These are phyloP conservation scores for Inosperma sp. DNA, from an alignment of 768 basidiomycete genomes.

Conservation along the genomic window DNA sequence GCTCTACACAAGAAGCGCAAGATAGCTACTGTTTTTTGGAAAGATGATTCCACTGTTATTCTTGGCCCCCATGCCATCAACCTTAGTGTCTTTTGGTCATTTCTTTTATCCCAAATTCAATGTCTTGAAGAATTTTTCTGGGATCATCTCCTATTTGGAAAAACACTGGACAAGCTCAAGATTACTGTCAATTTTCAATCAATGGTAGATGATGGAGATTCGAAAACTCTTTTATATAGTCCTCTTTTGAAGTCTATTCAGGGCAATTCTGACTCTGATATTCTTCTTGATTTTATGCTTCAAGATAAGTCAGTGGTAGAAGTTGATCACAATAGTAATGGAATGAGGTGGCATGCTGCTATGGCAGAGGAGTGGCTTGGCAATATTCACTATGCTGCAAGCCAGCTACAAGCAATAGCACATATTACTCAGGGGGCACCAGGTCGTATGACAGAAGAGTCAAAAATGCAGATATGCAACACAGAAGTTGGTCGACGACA, in stretches of 20 bases:
- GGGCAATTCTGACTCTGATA: neutral
- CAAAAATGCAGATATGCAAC: conserved; percentile 1
- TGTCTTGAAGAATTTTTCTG: neutral
- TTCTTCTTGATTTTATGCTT: neutral
- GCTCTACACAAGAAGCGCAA: neutral
- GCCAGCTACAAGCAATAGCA: neutral
- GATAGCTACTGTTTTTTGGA: neutral
- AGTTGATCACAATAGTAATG: neutral
- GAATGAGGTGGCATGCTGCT: neutral
- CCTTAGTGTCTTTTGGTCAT: neutral
- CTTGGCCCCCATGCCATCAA: neutral
- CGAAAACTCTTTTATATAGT: neutral
- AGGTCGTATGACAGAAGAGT: conserved; percentile 6
- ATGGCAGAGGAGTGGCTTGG: conserved; percentile 3
- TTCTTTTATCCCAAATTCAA: neutral
- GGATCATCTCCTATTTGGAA: neutral
- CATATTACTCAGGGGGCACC: conserved; percentile 11
- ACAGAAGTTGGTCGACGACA: neutral
- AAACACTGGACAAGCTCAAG: neutral
- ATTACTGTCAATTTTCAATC: neutral
- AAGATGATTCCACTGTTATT: neutral
- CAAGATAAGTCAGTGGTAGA: neutral
- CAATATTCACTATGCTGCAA: conserved; percentile 2
- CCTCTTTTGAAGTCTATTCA: neutral
- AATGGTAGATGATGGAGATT: neutral